Evolutionary conservation across 495 filamentous ascomycete genomes (phyloP), one percentile per base, ranked within the genome.

Genomic region (Aspergillus ostianus): DNA sequence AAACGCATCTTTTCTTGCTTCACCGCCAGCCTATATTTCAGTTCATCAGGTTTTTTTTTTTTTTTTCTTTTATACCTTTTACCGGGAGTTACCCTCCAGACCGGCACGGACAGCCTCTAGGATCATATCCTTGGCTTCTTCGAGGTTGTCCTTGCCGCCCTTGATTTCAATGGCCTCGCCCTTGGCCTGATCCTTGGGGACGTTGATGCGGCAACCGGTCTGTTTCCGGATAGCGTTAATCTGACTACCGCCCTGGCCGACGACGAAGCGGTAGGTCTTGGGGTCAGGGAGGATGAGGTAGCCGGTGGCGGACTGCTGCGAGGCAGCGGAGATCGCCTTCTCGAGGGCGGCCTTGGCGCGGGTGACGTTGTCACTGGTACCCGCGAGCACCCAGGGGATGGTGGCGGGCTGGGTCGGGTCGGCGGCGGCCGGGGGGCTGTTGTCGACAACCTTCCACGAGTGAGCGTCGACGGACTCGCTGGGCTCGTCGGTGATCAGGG

Each of bases 241-340:
- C 71, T 92, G 90, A 70, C 84, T 88, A 59, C 94, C 95, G 51
- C 89, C 89, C 66, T 87, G 88, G 21, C 94, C 94, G 58, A 99
- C 90, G 46, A 99, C 88, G 61, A 88, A 88, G 56, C 93, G 86
- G 80, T 97, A 95, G 50, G 89, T 92, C 47, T 84, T 84, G 8
- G 95, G 92, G 67, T 98, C 93, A 0, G 93, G 91, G 20, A 98
- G 82, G 64, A 92, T 85, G 49, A 99, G 82, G 70, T 94, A 97
- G 6, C 95, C 94, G 1, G 85, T 90, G 15, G 82, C 82, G 27
- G 82, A 85, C 65, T 90, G 87, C 67, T 87, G 86, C 53, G 82
- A 76, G 2, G 92, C 91, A 56, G 87, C 77, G 58, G 87, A 81
- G 49, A 97, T 77, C 13, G 91, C 90, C 60, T 82, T 79, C 53